Conservation (phyloP, 2,329 filamentous ascomycete species). For the Scedosporium apiospermum region DNA sequence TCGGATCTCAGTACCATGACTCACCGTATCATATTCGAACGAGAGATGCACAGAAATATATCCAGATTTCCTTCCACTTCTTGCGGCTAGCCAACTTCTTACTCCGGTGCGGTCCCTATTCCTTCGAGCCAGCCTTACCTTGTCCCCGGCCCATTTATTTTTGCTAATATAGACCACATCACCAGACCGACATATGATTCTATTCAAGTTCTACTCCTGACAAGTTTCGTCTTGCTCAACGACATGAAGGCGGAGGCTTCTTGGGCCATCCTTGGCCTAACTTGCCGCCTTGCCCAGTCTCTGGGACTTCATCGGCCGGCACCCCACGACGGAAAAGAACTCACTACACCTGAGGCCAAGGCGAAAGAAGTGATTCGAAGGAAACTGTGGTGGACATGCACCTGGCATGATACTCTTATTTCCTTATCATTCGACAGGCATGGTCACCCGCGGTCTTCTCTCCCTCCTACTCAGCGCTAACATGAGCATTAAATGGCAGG, state of each 20-base stretch:
- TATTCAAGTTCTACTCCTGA: conserved; percentile 53
- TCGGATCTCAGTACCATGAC: conserved; percentile 58
- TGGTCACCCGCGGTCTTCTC: conserved; percentile 9
- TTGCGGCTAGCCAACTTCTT: conserved; percentile 54
- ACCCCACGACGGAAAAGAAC: conserved; percentile 25
- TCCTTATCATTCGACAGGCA: conserved; percentile 58
- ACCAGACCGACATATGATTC: conserved; percentile 53
- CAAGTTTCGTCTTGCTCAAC: conserved; percentile 54
- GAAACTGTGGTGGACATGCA: conserved; percentile 54
- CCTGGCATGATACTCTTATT: conserved; percentile 58
- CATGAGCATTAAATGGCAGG: conserved; percentile 19
- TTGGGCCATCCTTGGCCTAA: conserved; percentile 55
- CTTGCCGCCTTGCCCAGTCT: conserved; percentile 56
- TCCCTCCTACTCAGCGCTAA: conserved; percentile 5
- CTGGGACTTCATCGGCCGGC: conserved; percentile 48
- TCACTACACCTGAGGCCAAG: conserved; percentile 28
- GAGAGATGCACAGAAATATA: conserved; percentile 49
- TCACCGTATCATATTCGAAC: conserved; percentile 53
- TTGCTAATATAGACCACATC: not conserved
- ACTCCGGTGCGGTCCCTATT: conserved; percentile 32
- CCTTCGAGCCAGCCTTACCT: not conserved
- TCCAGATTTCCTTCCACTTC: conserved; percentile 57
- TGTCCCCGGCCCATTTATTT: conserved; percentile 7
- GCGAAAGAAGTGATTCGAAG: conserved; percentile 46
- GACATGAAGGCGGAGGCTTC: conserved; percentile 63